Percentiles rank a stretch among this genome's conserved stretches.
These are phyloP conservation scores for Trichoderma atroviride DNA, from an alignment of 2,329 filamentous ascomycete species.

Conservation along the genomic window DNA sequence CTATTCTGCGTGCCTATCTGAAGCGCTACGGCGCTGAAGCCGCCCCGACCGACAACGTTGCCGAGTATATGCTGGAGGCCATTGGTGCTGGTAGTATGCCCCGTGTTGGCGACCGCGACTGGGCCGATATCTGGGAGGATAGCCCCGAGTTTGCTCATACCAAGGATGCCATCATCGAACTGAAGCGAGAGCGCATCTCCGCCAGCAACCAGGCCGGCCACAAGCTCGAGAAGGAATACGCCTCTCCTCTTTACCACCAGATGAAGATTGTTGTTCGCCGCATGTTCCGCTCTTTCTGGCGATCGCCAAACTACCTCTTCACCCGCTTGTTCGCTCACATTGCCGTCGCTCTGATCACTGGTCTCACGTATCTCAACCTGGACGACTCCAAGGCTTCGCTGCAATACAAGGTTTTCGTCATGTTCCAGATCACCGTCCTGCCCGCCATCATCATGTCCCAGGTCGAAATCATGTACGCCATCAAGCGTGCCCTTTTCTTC, in stretches of 20 bases:
- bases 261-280: slow-evolving; percentile 73
- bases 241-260: slow-evolving; percentile 78
- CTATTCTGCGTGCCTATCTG: slow-evolving; percentile 67
- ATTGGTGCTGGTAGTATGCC: slow-evolving; percentile 75
- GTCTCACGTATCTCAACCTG: slow-evolving; percentile 77
- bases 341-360: slow-evolving; percentile 75
- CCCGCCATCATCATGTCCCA: slow-evolving; percentile 82
- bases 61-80: slow-evolving; percentile 84
- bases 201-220: slow-evolving; percentile 49
- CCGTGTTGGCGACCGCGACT: slow-evolving; percentile 73
- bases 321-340: slow-evolving; percentile 85
- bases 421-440: slow-evolving; percentile 86
- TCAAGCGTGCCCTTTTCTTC: slow-evolving; percentile 80
- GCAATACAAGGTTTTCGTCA: slow-evolving; percentile 85
- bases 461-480: slow-evolving; percentile 78
- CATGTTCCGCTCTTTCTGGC: slow-evolving; percentile 79
- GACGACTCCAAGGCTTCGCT: slow-evolving; percentile 74
- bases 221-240: slow-evolving; percentile 72
- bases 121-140: slow-evolving; percentile 77
- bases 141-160: slow-evolving; percentile 69
- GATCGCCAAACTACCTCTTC: slow-evolving; percentile 86
- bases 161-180: slow-evolving; percentile 66
- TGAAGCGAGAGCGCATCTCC: slow-evolving; percentile 63
- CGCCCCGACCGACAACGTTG: slow-evolving; percentile 58
- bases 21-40: slow-evolving; percentile 62